Evolutionary conservation across 2,329 filamentous ascomycete genomes (phyloP), one percentile per base, ranked within the genome.

Genomic region (Phialemonium atrogriseum): DNA sequence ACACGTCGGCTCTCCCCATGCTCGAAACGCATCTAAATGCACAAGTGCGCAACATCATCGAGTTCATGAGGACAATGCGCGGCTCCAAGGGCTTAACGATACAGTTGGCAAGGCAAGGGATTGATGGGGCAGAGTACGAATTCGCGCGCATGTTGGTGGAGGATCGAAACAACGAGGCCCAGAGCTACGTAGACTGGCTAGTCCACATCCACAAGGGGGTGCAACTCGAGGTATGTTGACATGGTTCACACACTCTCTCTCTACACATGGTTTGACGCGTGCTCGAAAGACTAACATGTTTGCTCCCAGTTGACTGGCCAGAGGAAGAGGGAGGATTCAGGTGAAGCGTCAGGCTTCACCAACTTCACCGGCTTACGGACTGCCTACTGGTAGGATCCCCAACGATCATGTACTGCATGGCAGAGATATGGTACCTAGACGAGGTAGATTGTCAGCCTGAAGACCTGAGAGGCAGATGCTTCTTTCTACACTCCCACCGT

Each of bases 111-210:
- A 66, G 91, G 36, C 91, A 96, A 58, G 88, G 88, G 1, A 69
- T 96, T 4, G 91, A 98, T 50, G 91, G 91, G 1, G 85, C 88
- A 4, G 91, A 98, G 57, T 96, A 87, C 49, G 91, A 98, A 58
- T 98, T 96, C 64, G 91, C 91, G 7, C 70, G 88, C 32, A 67
- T 93, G 59, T 59, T 98, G 44, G 78, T 94, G 19, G 91, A 98
- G 60, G 91, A 98, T 52, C 75, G 91, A 43, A 96, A 96, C 56
- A 94, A 94, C 45, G 91, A 98, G 62, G 91, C 91, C 21, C 88
- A 94, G 61, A 94, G 84, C 53, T 98, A 96, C 58, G 91, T 96
- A 20, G 91, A 98, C 61, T 98, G 91, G 91, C 68, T 98, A 49
- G 91, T 98, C 36, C 84, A 94, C 58, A 72, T 96, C 40, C 91